Evolutionary conservation across 1,284 basidiomycete genomes (phyloP).

Genomic region (Ustilago crameri): DNA sequence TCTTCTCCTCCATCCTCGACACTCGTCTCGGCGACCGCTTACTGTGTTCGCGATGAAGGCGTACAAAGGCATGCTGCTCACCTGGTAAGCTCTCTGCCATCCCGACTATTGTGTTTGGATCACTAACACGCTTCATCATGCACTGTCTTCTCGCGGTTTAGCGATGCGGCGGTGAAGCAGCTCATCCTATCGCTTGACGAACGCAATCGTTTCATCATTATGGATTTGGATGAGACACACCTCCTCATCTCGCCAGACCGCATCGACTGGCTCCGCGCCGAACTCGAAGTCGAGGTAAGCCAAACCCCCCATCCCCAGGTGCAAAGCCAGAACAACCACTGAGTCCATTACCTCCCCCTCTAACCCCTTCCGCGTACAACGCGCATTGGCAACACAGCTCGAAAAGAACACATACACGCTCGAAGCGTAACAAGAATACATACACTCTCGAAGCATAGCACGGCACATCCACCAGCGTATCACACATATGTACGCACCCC

Average conservation of each 20-base stretch:
- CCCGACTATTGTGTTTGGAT: too few species aligned
- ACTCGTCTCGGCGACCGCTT: not conserved
- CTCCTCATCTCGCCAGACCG: constrained; percentile 83
- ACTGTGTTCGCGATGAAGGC: constrained; percentile 71
- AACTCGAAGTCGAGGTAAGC: constrained; percentile 81
- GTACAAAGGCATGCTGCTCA: constrained; percentile 79
- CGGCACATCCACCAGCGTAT: too few species aligned
- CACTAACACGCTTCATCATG: too few species aligned
- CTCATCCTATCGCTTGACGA: constrained; percentile 85
- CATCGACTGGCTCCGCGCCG: constrained; percentile 77
- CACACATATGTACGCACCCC: too few species aligned
- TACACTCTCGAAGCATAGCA: too few species aligned
- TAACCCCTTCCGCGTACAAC: too few species aligned
- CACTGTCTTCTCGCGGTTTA: too few species aligned
- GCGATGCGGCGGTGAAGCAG: constrained; percentile 89
- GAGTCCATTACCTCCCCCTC: too few species aligned
- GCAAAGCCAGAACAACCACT: too few species aligned
- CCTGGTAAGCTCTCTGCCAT: constrained; percentile 73
- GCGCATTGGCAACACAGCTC: too few species aligned
- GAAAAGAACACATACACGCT: constrained; percentile 65
- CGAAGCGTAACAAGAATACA: constrained; percentile 18
- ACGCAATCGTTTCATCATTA: constrained; percentile 77
- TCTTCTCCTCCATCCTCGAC: not conserved
- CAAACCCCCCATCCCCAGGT: not conserved
- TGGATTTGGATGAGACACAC: constrained; percentile 86